Evolutionary conservation across 2,329 filamentous ascomycete genomes (phyloP).

Genomic region (Cytospora paraplurivora): DNA sequence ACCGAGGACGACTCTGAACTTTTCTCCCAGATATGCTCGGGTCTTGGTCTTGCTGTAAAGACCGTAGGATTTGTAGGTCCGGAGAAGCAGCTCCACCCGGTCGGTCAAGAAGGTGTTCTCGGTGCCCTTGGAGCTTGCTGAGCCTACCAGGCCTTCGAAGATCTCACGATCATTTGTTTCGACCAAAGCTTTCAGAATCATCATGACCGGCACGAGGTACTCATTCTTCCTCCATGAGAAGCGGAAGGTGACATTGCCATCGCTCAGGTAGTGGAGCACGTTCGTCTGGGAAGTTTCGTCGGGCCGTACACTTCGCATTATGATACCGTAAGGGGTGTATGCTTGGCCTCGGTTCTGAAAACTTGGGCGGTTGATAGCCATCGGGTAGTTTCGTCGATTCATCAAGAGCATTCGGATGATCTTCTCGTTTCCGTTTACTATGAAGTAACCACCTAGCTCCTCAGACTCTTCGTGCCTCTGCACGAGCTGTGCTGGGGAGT

Average conservation of each 20-base stretch:
- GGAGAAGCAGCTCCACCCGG: slow-evolving; percentile 85
- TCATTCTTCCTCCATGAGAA: slow-evolving; percentile 99
- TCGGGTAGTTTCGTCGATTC: slow-evolving; percentile 88
- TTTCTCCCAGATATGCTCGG: slow-evolving; percentile 82
- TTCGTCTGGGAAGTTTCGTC: slow-evolving; percentile 98
- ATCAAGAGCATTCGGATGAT: slow-evolving; percentile 90
- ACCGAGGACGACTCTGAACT: slow-evolving; percentile 85
- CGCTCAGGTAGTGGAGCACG: slow-evolving; percentile 90
- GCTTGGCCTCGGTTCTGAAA: slow-evolving; percentile 84
- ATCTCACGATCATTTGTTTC: slow-evolving; percentile 97
- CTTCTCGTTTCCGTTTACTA: slow-evolving; percentile 97
- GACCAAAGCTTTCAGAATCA: slow-evolving; percentile 92
- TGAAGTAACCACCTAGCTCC: slow-evolving; percentile 94
- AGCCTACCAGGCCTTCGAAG: slow-evolving; percentile 88
- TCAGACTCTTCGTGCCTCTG: slow-evolving; percentile 92
- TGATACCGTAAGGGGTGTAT: slow-evolving; percentile 89
- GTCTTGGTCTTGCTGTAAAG: slow-evolving; percentile 82
- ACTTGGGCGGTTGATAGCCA: slow-evolving; percentile 89
- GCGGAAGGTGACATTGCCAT: slow-evolving; percentile 94
- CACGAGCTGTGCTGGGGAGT: slow-evolving; percentile 80
- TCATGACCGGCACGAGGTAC: slow-evolving; percentile 92
- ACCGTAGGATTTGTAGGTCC: slow-evolving; percentile 90
- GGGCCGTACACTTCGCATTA: slow-evolving; percentile 89
- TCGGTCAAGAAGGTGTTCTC: slow-evolving; percentile 93
- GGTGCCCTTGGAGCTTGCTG: slow-evolving; percentile 72